Evolutionary conservation across 306 rosid genomes (phyloP).

Genomic region (Rosa multiflora): DNA sequence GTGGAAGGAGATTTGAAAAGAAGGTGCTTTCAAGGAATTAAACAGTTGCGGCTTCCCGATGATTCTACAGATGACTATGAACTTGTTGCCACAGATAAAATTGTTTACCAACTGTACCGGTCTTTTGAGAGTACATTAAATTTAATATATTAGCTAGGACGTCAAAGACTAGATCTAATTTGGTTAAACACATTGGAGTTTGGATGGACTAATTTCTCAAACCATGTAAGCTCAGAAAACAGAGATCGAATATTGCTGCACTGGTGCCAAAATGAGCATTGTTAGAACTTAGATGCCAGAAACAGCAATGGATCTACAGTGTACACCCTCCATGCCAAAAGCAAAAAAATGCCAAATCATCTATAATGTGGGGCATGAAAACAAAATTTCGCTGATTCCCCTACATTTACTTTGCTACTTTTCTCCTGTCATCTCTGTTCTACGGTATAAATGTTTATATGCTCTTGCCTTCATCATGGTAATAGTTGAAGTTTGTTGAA

Average conservation of each 20-base stretch:
- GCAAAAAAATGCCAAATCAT: neutral
- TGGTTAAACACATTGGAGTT: too few relatives aligned
- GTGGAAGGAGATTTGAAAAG: slow-evolving; percentile 31
- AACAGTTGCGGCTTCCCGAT: slow-evolving; percentile 38
- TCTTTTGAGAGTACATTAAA: neutral
- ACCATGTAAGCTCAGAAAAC: neutral
- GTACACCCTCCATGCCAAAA: neutral
- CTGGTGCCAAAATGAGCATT: too few relatives aligned
- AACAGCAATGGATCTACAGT: neutral
- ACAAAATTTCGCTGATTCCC: neutral
- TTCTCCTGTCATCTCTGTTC: neutral
- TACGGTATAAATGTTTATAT: neutral
- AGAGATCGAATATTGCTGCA: too few relatives aligned
- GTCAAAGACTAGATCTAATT: too few relatives aligned
- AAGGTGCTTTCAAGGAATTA: slow-evolving; percentile 45
- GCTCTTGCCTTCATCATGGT: slow-evolving; percentile 31
- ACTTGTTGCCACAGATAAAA: neutral
- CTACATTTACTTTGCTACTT: neutral
- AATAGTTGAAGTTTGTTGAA: slow-evolving; percentile 29
- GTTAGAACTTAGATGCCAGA: neutral
- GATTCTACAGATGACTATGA: slow-evolving; percentile 40
- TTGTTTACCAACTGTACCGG: neutral
- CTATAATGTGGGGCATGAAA: neutral
- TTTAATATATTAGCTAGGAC: too few relatives aligned
- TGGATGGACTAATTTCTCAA: neutral